These are phyloP conservation scores for Leavenworthia alabamica DNA, from an alignment of 345 rosid genomes.

Conservation along the genomic window DNA sequence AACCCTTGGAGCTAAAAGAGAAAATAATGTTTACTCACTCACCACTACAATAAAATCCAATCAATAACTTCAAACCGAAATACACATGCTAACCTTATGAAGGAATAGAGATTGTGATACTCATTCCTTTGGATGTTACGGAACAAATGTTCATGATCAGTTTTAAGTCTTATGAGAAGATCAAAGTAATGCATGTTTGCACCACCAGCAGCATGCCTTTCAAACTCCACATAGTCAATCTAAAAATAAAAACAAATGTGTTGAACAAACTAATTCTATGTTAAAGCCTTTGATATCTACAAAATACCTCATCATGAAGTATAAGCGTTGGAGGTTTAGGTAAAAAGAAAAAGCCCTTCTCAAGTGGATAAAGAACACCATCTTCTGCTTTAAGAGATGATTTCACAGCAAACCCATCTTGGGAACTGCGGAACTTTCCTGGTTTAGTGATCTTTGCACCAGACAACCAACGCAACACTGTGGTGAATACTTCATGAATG, in stretches of 20 bases:
- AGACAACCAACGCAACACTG: conserved; percentile 77
- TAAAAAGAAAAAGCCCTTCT: conserved; percentile 91
- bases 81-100: conserved; percentile 87
- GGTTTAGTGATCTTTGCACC: conserved; percentile 96
- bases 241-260: conserved; percentile 21
- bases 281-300: not conserved
- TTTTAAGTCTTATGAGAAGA: conserved; percentile 82
- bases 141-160: conserved; percentile 95
- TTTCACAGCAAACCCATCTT: conserved; percentile 98
- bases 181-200: conserved; percentile 99
- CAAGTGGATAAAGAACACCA: conserved; percentile 91
- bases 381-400: conserved; percentile 98
- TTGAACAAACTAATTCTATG: not conserved
- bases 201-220: conserved; percentile 99
- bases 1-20: conserved; percentile 62
- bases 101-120: conserved; percentile 78
- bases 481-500: conserved; percentile 89
- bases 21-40: not conserved
- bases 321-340: conserved; percentile 99
- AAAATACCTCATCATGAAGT: conserved; percentile 86
- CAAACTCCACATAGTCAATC: conserved; percentile 96
- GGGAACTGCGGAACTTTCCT: conserved; percentile 93
- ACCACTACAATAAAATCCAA: not conserved
- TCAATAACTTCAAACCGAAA: too few relatives aligned
- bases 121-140: conserved; percentile 96